These are phyloP conservation scores for Torrubiella hemipterigena DNA, from an alignment of 2,329 filamentous ascomycete species.

Conservation along the genomic window DNA sequence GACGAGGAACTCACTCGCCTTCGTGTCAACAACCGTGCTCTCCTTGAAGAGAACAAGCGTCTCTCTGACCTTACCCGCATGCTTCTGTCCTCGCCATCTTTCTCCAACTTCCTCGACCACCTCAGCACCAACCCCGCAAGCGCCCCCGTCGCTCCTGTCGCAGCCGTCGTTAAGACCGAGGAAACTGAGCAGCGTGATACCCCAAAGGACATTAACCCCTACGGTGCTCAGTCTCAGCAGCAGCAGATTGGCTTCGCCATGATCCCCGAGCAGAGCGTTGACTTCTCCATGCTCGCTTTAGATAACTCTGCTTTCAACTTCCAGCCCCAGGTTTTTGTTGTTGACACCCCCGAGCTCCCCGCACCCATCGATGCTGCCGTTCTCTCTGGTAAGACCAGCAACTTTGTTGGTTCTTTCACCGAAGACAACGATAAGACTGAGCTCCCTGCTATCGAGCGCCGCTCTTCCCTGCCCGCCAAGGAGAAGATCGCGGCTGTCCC, in stretches of 20 bases:
- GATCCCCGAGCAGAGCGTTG: constrained; percentile 67
- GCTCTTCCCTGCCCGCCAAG: constrained; percentile 18
- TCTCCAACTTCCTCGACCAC: constrained; percentile 68
- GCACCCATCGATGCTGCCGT: constrained; percentile 43
- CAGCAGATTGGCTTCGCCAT: constrained; percentile 71
- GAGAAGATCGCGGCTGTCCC: constrained; percentile 17
- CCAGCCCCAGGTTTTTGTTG: constrained; percentile 62
- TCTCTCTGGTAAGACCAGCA: constrained; percentile 60
- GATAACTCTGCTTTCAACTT: constrained; percentile 43
- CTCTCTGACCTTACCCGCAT: constrained; percentile 68
- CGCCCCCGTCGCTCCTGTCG: constrained; percentile 23
- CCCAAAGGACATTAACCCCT: constrained; percentile 57
- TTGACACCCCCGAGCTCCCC: constrained; percentile 60
- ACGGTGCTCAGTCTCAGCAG: constrained; percentile 42
- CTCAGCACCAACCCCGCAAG: constrained; percentile 49
- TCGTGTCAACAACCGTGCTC: constrained; percentile 65
- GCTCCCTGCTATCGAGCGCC: constrained; percentile 38
- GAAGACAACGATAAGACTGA: constrained; percentile 44
- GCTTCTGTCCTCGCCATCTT: constrained; percentile 69
- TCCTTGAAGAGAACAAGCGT: constrained; percentile 77
- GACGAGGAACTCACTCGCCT: constrained; percentile 74
- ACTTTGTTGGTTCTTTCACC: constrained; percentile 34
- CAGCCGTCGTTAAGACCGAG: constrained; percentile 23
- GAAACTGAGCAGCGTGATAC: constrained; percentile 35
- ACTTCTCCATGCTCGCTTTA: constrained; percentile 60